Conservation (phyloP, 1,284 basidiomycete species). For the Porodaedalea pini region DNA sequence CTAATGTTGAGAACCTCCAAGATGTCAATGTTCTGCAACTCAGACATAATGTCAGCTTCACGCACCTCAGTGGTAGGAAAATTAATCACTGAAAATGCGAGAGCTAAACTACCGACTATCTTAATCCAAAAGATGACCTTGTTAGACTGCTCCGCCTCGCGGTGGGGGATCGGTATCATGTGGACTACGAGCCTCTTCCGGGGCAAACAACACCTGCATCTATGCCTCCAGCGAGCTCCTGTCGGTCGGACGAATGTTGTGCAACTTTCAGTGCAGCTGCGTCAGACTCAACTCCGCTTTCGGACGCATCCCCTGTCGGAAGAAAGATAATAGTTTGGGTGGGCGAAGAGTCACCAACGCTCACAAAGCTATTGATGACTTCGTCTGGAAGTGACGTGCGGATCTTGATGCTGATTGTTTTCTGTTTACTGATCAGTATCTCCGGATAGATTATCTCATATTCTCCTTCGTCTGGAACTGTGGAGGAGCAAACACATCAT, state of each 20-base stretch:
- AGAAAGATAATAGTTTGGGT: conserved; percentile 64
- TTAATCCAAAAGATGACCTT: conserved; percentile 27
- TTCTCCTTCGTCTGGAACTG: conserved; percentile 52
- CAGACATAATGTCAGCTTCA: conserved; percentile 79
- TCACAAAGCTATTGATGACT: conserved; percentile 86
- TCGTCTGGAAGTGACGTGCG: conserved; percentile 37
- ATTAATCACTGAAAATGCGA: neutral
- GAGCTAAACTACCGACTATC: conserved; percentile 4
- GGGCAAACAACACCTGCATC: conserved; percentile 15
- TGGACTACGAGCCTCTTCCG: conserved; percentile 19
- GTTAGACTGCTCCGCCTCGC: conserved; percentile 17
- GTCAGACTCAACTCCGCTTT: neutral
- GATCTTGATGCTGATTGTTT: conserved; percentile 33
- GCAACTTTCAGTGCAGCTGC: neutral
- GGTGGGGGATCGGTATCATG: conserved; percentile 24
- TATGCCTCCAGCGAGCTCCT: neutral
- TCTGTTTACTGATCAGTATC: neutral
- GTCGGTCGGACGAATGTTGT: no score
- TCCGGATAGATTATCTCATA: conserved; percentile 67
- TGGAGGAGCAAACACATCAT: conserved; percentile 56
- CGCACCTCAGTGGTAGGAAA: conserved; percentile 60
- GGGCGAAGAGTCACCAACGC: conserved; percentile 76
- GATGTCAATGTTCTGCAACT: conserved; percentile 43
- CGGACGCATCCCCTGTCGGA: neutral
- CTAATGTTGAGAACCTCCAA: conserved; percentile 17